These are phyloP conservation scores for Wickerhamomyces queroliae DNA, from an alignment of 805 yeast genomes.

Conservation along the genomic window DNA sequence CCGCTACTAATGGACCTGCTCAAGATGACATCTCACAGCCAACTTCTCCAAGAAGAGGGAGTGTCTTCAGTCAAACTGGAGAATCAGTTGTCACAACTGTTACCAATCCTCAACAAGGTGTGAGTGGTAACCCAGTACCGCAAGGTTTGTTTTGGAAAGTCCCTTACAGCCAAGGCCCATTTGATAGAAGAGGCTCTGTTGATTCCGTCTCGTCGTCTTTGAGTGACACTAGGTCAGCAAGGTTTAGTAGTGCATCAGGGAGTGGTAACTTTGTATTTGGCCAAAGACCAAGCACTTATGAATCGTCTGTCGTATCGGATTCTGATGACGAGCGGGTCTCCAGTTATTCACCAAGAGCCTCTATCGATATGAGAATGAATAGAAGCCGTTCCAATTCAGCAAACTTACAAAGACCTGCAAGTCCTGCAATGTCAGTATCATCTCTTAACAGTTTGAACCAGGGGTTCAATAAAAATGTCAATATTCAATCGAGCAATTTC, in stretches of 20 bases:
- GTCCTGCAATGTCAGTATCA: slow-evolving; percentile 18
- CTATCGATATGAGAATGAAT: slow-evolving; percentile 8
- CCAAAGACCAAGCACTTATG: slow-evolving; percentile 9
- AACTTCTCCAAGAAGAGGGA: slow-evolving; percentile 17
- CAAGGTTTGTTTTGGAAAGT: slow-evolving; percentile 24
- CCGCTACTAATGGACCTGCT: slow-evolving; percentile 31
- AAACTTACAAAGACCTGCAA: slow-evolving; percentile 8
- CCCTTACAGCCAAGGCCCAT: slow-evolving; percentile 20
- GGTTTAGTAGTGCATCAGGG: background rate
- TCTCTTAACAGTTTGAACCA: slow-evolving; percentile 15
- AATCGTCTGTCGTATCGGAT: slow-evolving; percentile 20
- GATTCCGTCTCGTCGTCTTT: slow-evolving; percentile 19
- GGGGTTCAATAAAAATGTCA: slow-evolving; percentile 8
- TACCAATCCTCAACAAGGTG: background rate
- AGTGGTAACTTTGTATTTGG: slow-evolving; percentile 2
- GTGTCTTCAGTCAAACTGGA: slow-evolving; percentile 22
- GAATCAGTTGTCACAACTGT: too few species aligned
- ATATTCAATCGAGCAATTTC: background rate
- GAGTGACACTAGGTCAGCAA: slow-evolving; percentile 11
- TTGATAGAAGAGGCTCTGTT: slow-evolving; percentile 22
- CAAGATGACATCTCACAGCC: slow-evolving; percentile 18
- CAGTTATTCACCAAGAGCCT: slow-evolving; percentile 16
- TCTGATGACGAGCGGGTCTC: slow-evolving; percentile 21
- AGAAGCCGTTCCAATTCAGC: slow-evolving; percentile 15
- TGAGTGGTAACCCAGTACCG: slow-evolving; percentile 11